Percentiles rank a stretch among this genome's conserved stretches.
These are phyloP conservation scores for Mycena rebaudengoi DNA, from an alignment of 768 basidiomycete genomes.

Conservation along the genomic window DNA sequence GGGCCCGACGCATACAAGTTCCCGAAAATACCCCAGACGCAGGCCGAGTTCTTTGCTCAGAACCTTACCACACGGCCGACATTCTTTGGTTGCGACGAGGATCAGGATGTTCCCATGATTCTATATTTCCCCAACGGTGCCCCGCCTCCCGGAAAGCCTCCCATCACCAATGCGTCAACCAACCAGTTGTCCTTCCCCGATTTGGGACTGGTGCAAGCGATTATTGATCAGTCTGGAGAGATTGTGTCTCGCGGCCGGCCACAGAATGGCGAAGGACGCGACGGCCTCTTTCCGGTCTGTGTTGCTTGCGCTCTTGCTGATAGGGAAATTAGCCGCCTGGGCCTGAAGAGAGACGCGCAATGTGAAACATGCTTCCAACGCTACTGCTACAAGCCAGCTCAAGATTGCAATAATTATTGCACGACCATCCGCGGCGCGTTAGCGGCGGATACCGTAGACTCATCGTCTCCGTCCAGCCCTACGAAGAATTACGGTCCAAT, in stretches of 20 bases:
- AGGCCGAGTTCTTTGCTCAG: slow-evolving; percentile 41
- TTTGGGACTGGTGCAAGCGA: slow-evolving; percentile 44
- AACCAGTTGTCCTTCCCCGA: slow-evolving; percentile 46
- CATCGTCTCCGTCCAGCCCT: not conserved
- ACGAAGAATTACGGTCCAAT: slow-evolving; percentile 7
- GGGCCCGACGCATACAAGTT: slow-evolving; percentile 40
- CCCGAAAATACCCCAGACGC: slow-evolving; percentile 36
- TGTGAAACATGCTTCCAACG: slow-evolving; percentile 40
- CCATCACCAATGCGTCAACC: slow-evolving; percentile 53
- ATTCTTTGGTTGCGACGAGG: slow-evolving; percentile 55
- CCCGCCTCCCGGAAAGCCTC: slow-evolving; percentile 42
- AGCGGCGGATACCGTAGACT: not conserved
- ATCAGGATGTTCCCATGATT: slow-evolving; percentile 51
- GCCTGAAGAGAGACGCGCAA: slow-evolving; percentile 34
- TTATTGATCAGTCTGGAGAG: slow-evolving; percentile 55
- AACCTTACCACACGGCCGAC: slow-evolving; percentile 50
- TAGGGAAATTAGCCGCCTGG: slow-evolving; percentile 43
- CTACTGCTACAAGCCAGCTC: slow-evolving; percentile 38
- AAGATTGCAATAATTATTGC: not conserved
- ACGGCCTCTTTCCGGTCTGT: slow-evolving; percentile 56
- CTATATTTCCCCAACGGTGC: slow-evolving; percentile 68
- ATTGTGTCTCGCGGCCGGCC: slow-evolving; percentile 54
- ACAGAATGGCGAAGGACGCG: slow-evolving; percentile 31
- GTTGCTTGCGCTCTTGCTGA: slow-evolving; percentile 62
- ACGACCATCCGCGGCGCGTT: not conserved